Base-by-base conservation (phyloP, 2,329 filamentous ascomycete species). In the Juglanconis oblonga region DNA sequence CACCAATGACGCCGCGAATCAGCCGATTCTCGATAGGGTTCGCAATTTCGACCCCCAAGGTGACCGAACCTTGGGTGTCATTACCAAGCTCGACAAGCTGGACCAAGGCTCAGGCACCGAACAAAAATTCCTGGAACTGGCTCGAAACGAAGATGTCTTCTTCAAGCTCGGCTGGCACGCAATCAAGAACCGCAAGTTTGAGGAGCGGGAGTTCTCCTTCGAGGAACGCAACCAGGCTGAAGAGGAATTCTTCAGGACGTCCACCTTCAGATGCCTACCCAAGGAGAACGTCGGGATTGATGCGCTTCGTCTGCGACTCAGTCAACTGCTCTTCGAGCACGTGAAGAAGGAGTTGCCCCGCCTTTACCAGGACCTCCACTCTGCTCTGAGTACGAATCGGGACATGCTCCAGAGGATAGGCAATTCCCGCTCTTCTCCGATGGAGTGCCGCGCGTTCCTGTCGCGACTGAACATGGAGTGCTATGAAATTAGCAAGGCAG, bases 111-210 rank as follows among this genome's bases (percentile, higher is more conserved):
- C 58, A 3, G 58, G 52, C 47, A 36, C 58, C 0, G 58, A 59
- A 7, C 5, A 45, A 6, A 56, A 38, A 0, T 59, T 59, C 11
- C 58, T 59, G 0, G 52, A 59, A 11, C 58, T 59, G 0, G 58
- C 58, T 5, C 52, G 58, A 17, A 59, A 59, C 17, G 48, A 56
- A 5, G 33, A 59, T 14, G 58, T 59, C 14, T 3, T 52, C 1
- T 59, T 56, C 40, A 71, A 69, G 59, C 73, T 59, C 0, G 52
- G 58, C 0, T 59, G 52, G 58, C 58, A 87, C 70, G 78, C 79
- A 58, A 80, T 81, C 67, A 81, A 86, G 77, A 79, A 86, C 67
- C 87, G 84, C 77, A 81, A 85, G 72, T 87, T 87, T 65, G 68
- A 82, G 61, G 77, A 74, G 58, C 5, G 17, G 4, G 45, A 32